A percentile compares a stretch with the other conserved stretches of the same genome.
Evolutionary conservation across 805 yeast species (phyloP).

Genomic region (Saccharomycopsis fodiens): DNA sequence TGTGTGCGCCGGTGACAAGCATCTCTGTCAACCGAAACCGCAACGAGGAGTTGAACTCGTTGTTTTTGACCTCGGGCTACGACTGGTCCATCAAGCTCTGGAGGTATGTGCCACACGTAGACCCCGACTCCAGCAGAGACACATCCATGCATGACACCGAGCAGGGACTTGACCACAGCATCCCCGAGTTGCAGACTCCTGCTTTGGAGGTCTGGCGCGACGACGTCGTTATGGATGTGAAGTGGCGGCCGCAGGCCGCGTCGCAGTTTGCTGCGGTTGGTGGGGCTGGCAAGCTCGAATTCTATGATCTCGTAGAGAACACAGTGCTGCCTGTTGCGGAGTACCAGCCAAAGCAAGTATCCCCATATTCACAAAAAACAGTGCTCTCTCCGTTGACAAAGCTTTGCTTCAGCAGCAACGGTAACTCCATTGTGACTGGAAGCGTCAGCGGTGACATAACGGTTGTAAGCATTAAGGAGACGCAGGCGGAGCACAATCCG

Average conservation of each 20-base stretch:
- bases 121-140: not conserved
- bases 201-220: slow-evolving; percentile 23
- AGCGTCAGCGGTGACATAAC: slow-evolving; percentile 16
- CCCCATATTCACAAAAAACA: not conserved
- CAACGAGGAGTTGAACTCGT: slow-evolving; percentile 19
- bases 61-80: slow-evolving; percentile 26
- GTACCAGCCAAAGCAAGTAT: not conserved
- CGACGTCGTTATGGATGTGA: slow-evolving; percentile 24
- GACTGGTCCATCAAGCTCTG: slow-evolving; percentile 29
- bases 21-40: slow-evolving; percentile 17
- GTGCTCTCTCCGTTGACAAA: slow-evolving; percentile 3
- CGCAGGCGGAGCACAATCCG: not conserved
- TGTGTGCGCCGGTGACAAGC: slow-evolving; percentile 24
- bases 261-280: slow-evolving; percentile 28
- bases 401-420: slow-evolving; percentile 5
- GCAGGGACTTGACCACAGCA: not conserved
- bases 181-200: slow-evolving; percentile 15
- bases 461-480: slow-evolving; percentile 5
- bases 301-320: slow-evolving; percentile 28
- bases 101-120: slow-evolving; percentile 21
- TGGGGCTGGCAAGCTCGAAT: slow-evolving; percentile 24
- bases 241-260: slow-evolving; percentile 24
- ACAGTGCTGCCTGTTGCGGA: slow-evolving; percentile 23
- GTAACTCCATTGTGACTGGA: slow-evolving; percentile 14
- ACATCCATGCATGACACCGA: not conserved